Conservation (phyloP, 768 basidiomycete genomes). For the Cystofilobasidium capitatum region DNA sequence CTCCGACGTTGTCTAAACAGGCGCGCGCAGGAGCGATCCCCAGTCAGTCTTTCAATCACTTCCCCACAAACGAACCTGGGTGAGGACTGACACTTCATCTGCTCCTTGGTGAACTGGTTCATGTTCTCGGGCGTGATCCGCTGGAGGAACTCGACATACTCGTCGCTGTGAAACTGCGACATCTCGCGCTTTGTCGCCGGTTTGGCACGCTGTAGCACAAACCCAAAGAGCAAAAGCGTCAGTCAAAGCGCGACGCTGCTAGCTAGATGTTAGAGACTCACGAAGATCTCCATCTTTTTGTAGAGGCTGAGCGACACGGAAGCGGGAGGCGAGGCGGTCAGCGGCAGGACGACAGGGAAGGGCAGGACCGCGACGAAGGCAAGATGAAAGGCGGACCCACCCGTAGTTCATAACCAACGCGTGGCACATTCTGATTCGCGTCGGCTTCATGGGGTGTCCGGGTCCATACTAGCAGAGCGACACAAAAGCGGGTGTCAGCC, state of each 20-base stretch:
- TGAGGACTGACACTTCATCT: conserved; percentile 70
- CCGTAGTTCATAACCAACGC: conserved; percentile 86
- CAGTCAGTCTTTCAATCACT: neutral
- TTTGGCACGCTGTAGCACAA: conserved; percentile 97
- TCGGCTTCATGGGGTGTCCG: conserved; percentile 77
- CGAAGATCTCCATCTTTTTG: conserved; percentile 99
- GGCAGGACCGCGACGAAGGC: neutral
- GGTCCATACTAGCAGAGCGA: conserved; percentile 33
- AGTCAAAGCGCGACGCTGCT: neutral
- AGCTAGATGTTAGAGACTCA: conserved; percentile 44
- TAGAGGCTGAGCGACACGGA: conserved; percentile 51
- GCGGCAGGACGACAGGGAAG: conserved; percentile 46
- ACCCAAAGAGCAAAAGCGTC: too few relatives aligned
- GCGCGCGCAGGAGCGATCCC: neutral
- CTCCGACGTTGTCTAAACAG: conserved; percentile 79
- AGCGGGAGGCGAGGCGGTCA: neutral
- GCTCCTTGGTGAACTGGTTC: conserved; percentile 84
- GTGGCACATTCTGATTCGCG: conserved; percentile 98
- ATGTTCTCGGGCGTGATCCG: conserved; percentile 92
- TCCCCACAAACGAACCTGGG: neutral
- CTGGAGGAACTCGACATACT: conserved; percentile 94
- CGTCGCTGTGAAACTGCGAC: conserved; percentile 98
- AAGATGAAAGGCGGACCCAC: neutral
- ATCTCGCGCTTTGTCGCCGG: conserved; percentile 99
- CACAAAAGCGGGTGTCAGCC: neutral